Evolutionary conservation across 169 alveolate genomes (phyloP).

Genomic region (Neospora caninum): DNA sequence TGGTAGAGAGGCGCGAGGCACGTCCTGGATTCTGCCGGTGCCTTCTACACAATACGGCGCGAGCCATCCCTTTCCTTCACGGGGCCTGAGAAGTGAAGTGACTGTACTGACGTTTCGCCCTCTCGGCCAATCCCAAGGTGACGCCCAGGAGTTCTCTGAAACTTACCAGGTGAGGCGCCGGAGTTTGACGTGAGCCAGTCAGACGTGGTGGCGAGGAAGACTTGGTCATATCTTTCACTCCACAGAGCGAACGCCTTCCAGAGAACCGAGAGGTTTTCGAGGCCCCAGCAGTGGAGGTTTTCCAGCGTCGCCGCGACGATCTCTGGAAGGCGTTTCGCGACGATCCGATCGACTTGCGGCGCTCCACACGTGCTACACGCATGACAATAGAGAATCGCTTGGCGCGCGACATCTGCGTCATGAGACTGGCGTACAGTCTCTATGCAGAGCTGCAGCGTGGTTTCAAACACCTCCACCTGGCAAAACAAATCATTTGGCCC

Average conservation of each 20-base stretch:
- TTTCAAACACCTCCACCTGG: not conserved
- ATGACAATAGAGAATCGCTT: conserved; percentile 4
- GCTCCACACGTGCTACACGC: conserved; percentile 54
- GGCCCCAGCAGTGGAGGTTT: conserved; percentile 49
- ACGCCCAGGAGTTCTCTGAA: too few relatives aligned
- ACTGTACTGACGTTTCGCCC: too few relatives aligned
- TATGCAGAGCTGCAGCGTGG: conserved; percentile 42
- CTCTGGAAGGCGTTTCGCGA: conserved; percentile 48
- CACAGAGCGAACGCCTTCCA: conserved; percentile 58
- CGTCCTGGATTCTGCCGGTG: too few relatives aligned
- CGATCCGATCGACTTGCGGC: conserved; percentile 40
- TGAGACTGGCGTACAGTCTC: conserved; percentile 6
- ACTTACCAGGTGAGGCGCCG: not conserved
- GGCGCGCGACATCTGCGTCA: conserved; percentile 55
- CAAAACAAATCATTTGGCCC: not conserved
- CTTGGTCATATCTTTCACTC: conserved; percentile 20
- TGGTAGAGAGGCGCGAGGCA: too few relatives aligned
- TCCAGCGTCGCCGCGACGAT: conserved; percentile 42
- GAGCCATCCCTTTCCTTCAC: too few relatives aligned
- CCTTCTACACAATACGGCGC: too few relatives aligned
- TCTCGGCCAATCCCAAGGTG: too few relatives aligned
- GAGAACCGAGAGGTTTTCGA: conserved; percentile 44
- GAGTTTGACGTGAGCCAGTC: conserved; percentile 27
- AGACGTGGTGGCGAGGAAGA: conserved; percentile 25
- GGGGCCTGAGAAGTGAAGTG: too few relatives aligned